These are phyloP conservation scores for Populus simonii DNA, from an alignment of 345 rosid genomes.

Conservation along the genomic window DNA sequence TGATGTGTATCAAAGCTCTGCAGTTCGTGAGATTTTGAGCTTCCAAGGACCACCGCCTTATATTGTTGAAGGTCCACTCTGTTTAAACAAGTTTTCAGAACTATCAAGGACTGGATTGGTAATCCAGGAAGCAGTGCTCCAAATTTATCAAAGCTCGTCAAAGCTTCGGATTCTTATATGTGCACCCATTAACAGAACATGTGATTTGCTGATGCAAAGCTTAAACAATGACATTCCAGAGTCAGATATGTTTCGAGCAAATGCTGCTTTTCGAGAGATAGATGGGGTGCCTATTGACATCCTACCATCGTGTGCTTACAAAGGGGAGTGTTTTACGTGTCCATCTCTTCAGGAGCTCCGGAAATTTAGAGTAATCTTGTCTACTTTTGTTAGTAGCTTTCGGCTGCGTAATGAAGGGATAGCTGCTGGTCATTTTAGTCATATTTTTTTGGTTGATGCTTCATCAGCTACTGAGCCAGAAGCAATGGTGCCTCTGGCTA, in stretches of 20 bases:
- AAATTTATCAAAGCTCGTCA: constrained; percentile 14
- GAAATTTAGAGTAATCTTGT: constrained; percentile 25
- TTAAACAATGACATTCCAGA: constrained; percentile 27
- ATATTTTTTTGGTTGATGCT: constrained; percentile 33
- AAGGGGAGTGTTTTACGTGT: constrained; percentile 27
- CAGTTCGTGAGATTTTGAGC: constrained; percentile 18
- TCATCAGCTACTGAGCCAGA: constrained; percentile 39
- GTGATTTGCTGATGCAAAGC: constrained; percentile 33
- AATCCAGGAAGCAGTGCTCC: constrained; percentile 21
- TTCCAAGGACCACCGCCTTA: constrained; percentile 28
- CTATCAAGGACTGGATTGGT: constrained; percentile 30
- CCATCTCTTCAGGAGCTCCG: constrained; percentile 20
- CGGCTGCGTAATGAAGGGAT: constrained; percentile 29
- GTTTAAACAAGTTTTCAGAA: background rate
- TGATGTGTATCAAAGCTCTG: constrained; percentile 10
- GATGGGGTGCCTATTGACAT: constrained; percentile 28
- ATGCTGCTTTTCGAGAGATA: constrained; percentile 42
- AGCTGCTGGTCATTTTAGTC: constrained; percentile 32
- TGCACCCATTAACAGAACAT: constrained; percentile 34
- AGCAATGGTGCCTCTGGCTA: constrained; percentile 34
- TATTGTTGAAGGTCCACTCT: constrained; percentile 31
- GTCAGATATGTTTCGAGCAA: constrained; percentile 30
- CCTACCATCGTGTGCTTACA: constrained; percentile 25
- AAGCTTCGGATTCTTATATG: constrained; percentile 28
- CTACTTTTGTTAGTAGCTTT: constrained; percentile 32